Evolutionary conservation across 345 rosid species (phyloP), one percentile per base, ranked within the genome.

Genomic region (Anacardium occidentale): DNA sequence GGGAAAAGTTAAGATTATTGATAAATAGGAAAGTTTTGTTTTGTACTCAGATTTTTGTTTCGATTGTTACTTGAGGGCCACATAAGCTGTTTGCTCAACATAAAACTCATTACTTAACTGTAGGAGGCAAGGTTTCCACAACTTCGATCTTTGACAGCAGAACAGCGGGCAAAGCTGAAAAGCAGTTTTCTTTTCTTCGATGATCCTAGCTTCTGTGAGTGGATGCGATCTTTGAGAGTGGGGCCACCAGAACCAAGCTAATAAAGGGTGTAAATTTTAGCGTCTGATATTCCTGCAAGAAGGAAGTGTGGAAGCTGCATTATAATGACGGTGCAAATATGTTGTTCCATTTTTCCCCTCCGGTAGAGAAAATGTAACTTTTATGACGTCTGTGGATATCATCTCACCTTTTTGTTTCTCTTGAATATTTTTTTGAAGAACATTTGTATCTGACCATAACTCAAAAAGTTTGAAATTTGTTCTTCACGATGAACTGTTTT

Each of bases 61-160:
- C 63, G 24, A 6, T 62, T 40, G 25, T 42, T 32, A 63, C 42
- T 34, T 21, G 50, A 7, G 17, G 32, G 52, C 22, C 21, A 21
- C 20, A 57, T 37, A 54, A 55, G 42, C 51, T 54, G 20, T 25
- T 44, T 25, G 42, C 73, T 44, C 0, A 12, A 11, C 59, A 24
- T 69, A 11, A 56, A 22, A 9, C 9, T 4, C 15, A 2, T 40
- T 5, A 17, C 18, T 25, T n/a, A n/a, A n/a, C n/a, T 29, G 78
- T 83, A 92, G 98, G 99, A 95, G 81, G 98, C 97, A 60, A 87
- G 98, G 78, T 95, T 95, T 74, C 91, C 91, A 12, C 97, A 92
- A 87, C 86, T 95, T 51, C 85, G 79, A 74, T 76, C 85, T 25
- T 78, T 91, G 83, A 85, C 92, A 26, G 66, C 77, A 8, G 97